Percentiles rank a stretch among this genome's conserved stretches.
These are phyloP conservation scores for Gynochthodes officinalis DNA, from an alignment of 257 asterid genomes.

Conservation along the genomic window DNA sequence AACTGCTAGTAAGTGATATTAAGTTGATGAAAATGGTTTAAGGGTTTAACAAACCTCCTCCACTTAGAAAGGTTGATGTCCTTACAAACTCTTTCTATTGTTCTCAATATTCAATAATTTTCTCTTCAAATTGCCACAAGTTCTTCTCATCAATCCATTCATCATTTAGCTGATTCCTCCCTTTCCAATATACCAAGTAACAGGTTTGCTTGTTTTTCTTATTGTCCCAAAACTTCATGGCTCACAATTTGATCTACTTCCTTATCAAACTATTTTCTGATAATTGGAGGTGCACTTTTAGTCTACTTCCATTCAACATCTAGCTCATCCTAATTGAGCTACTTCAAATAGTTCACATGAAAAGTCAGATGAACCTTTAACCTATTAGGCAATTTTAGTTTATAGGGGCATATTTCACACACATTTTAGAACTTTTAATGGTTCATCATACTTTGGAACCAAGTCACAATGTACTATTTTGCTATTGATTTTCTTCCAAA, in stretches of 20 bases:
- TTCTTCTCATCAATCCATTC: no score
- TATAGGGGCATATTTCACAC: not conserved
- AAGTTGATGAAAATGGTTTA: no score
- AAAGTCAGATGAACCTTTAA: no score
- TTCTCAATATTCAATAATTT: no score
- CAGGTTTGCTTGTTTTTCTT: not conserved
- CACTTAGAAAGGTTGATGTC: no score
- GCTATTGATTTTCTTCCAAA: not conserved
- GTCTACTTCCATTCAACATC: not conserved
- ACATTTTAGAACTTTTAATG: not conserved
- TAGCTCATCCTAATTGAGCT: not conserved
- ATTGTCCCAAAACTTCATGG: not conserved
- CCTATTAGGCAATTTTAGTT: no score
- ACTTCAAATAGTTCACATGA: not conserved
- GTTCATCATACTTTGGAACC: no score
- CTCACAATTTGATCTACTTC: not conserved
- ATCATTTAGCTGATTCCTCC: no score
- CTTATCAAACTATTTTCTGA: not conserved
- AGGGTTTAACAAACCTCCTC: no score
- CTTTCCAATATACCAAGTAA: not conserved
- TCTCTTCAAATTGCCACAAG: no score
- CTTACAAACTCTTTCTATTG: no score
- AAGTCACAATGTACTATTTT: not conserved
- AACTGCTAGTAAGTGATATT: no score
- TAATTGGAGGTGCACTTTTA: not conserved